These are phyloP conservation scores for Beta macrorhiza DNA, from an alignment of 179 eudicot genomes.

Conservation along the genomic window DNA sequence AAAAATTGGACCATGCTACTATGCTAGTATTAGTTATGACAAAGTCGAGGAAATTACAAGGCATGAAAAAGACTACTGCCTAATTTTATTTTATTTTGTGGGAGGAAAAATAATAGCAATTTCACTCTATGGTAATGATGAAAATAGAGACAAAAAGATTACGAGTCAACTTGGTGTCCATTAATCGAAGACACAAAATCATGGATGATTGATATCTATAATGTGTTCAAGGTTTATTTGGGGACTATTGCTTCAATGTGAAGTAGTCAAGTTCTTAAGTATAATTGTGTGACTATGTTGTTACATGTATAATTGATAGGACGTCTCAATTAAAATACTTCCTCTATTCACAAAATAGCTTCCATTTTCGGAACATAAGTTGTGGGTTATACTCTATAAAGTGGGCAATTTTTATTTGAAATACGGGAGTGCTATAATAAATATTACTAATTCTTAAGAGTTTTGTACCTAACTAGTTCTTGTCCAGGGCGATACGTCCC, in stretches of 20 bases:
- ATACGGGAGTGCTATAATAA: no score
- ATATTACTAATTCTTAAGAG: no score
- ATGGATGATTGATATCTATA: background rate
- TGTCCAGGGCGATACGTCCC: no score
- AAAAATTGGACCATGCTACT: conserved; percentile 9
- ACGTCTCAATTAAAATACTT: background rate
- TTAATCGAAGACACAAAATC: background rate
- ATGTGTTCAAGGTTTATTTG: background rate
- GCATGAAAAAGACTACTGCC: background rate
- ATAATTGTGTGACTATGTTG: background rate
- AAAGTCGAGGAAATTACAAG: background rate
- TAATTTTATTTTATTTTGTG: background rate
- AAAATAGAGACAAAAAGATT: background rate
- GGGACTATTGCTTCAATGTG: conserved; percentile 2
- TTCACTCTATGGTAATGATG: background rate
- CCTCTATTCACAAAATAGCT: no score
- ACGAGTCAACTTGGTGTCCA: background rate
- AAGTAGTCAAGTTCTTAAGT: background rate
- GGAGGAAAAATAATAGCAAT: background rate
- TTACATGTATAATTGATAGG: background rate
- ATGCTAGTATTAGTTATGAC: conserved; percentile 8
- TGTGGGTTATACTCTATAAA: no score
- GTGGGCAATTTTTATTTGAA: no score
- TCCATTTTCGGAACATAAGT: no score
- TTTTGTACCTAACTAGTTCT: no score